These are phyloP conservation scores for Pleurotus giganteus DNA, from an alignment of 768 basidiomycete species.

Conservation along the genomic window DNA sequence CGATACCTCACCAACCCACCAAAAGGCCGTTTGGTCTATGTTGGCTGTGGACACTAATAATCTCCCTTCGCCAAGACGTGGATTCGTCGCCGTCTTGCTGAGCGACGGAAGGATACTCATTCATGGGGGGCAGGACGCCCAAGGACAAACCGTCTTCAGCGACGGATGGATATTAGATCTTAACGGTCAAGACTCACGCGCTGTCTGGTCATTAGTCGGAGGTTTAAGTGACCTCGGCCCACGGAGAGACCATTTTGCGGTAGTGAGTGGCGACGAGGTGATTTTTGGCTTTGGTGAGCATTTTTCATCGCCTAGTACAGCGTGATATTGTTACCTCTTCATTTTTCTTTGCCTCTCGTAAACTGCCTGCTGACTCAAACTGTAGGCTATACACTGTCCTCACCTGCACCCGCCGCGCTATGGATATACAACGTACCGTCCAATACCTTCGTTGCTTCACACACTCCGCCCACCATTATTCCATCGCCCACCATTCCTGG, in stretches of 20 bases:
- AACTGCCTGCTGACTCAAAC: background rate
- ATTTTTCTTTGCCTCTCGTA: background rate
- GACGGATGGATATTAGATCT: conserved; percentile 77
- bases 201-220: conserved; percentile 55
- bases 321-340: background rate
- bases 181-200: conserved; percentile 38
- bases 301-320: background rate
- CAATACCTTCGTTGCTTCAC: conserved; percentile 41
- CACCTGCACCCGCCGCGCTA: conserved; percentile 54
- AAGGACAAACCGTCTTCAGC: conserved; percentile 46
- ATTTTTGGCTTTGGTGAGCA: conserved; percentile 77
- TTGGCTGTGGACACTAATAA: conserved; percentile 34
- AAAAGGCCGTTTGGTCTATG: conserved; percentile 41
- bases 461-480: conserved; percentile 31
- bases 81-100: conserved; percentile 55
- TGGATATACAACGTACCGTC: conserved; percentile 50
- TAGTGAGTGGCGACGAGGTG: conserved; percentile 56
- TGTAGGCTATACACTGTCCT: conserved; percentile 46
- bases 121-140: conserved; percentile 73
- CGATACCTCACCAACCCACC: conserved; percentile 47
- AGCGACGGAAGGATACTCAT: conserved; percentile 60
- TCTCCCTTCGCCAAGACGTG: conserved; percentile 58
- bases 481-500: conserved; percentile 32
- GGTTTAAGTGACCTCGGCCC: conserved; percentile 57
- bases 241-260: conserved; percentile 74